Evolutionary conservation across 331 rosid species (phyloP), one percentile per base, ranked within the genome.

Genomic region (Malus hybrid): DNA sequence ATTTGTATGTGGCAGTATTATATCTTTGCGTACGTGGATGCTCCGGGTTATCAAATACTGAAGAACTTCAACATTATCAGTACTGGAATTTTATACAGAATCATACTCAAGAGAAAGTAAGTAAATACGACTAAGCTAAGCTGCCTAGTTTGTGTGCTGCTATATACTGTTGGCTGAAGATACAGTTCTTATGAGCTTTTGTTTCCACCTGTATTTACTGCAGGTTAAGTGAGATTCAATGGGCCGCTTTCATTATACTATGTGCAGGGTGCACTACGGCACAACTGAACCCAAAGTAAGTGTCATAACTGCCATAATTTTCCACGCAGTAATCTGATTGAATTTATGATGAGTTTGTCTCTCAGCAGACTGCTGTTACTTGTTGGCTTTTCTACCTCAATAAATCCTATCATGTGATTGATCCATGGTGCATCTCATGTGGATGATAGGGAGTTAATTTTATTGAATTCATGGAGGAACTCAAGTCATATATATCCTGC

Each of bases 201-300:
- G 70, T 84, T 63, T 75, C 61, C 74, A 64, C 44, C 46, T 10
- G 10, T 73, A 70, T 36, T 58, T 75, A 34, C 83, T 86, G 79
- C 91, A 94, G 93, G 91, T 86, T 94, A 87, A 94, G 96, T 72
- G 90, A 90, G 85, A 89, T 89, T 85, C 97, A 92, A 71, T 94
- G 97, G 93, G 99, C 96, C 24, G 97, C 99, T 73, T 94, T 90
- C 88, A 77, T 94, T 83, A 88, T 94, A 48, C 89, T 87, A 26
- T 88, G 88, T 81, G 96, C 93, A 48, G 97, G 97, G 72, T 94
- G 99, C 88, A 94, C 97, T 68, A 94, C 96, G 2, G 96, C 97
- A 24, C 96, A 94, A 79, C 87, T 90, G 70, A 92, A 90, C 76
- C 85, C 99, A 64, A 92, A 88, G 97, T 90, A 86, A 84, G 88